Evolutionary conservation across 2,329 filamentous ascomycete genomes (phyloP).

Genomic region (Hymenoscyphus salicellus): DNA sequence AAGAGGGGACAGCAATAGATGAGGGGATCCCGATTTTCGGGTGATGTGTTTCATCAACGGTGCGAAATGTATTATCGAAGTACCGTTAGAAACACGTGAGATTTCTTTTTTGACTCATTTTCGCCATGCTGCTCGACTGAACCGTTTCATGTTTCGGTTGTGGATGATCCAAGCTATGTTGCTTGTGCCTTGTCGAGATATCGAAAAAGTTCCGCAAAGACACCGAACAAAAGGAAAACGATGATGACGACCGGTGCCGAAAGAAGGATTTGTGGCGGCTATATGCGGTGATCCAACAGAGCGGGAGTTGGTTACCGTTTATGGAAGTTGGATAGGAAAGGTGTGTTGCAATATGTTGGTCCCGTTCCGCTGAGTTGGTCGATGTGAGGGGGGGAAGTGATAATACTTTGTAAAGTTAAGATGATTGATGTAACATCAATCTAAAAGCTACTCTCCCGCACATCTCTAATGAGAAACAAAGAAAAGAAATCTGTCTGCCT

Average conservation of each 20-base stretch:
- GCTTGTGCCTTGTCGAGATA: slow-evolving; percentile 1
- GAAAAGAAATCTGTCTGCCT: neutral
- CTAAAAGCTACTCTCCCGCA: slow-evolving; percentile 2
- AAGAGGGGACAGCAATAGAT: neutral
- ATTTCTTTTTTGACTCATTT: slow-evolving; percentile 6
- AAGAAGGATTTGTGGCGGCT: neutral
- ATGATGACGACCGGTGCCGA: neutral
- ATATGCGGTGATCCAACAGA: neutral
- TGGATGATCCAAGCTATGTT: slow-evolving; percentile 1
- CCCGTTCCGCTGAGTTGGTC: neutral
- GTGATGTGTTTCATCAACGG: slow-evolving; percentile 12
- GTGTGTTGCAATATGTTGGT: slow-evolving; percentile 5
- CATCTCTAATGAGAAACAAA: neutral
- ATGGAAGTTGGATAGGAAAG: neutral
- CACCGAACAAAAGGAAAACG: neutral
- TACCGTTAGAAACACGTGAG: slow-evolving; percentile 4
- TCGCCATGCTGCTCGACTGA: slow-evolving; percentile 1
- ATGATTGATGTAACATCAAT: slow-evolving; percentile 15
- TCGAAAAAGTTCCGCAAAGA: neutral
- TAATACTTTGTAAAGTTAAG: slow-evolving; percentile 3
- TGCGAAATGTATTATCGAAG: slow-evolving; percentile 2
- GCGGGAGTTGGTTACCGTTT: neutral
- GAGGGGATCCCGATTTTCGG: slow-evolving; percentile 5
- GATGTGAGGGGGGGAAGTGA: slow-evolving; percentile 9
- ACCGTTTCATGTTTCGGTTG: slow-evolving; percentile 10